phyloP scores from a whole-genome alignment of 1,284 basidiomycete species.

The Kwoniella shivajii region DNA sequence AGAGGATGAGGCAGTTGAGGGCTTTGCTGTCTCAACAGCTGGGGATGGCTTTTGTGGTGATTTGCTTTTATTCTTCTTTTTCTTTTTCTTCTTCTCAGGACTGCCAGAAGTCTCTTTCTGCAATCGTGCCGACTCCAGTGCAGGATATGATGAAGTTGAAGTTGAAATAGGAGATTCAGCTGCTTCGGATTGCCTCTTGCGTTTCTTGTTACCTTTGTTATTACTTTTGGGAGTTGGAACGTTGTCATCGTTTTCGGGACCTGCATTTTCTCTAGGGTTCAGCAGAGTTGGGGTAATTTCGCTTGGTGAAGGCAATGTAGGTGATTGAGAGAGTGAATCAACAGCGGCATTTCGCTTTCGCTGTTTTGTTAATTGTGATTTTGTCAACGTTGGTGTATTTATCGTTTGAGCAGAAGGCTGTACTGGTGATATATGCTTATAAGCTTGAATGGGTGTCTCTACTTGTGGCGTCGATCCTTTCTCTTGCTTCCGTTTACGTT shows the following conservation, averaged over 20 bases:
- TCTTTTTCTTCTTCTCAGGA: slow-evolving; percentile 7
- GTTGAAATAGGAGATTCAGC: not conserved
- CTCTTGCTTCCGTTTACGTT: slow-evolving; percentile 7
- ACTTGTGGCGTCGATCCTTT: too few species aligned
- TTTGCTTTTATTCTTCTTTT: not conserved
- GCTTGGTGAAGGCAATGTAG: not conserved
- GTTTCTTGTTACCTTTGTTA: slow-evolving; percentile 8
- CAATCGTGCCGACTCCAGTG: not conserved
- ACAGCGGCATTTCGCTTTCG: not conserved
- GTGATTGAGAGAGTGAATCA: not conserved
- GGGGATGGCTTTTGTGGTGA: not conserved
- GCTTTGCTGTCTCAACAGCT: not conserved
- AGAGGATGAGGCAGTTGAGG: not conserved
- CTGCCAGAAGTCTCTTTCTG: not conserved
- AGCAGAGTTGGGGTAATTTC: not conserved
- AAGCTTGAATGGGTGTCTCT: not conserved
- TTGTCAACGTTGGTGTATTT: not conserved
- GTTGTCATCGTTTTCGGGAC: not conserved
- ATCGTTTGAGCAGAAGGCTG: not conserved
- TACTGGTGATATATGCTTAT: not conserved
- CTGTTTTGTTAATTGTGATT: not conserved
- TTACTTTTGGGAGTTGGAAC: not conserved
- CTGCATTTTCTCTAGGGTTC: not conserved
- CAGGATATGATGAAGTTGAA: not conserved
- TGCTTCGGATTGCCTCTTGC: not conserved